Evolutionary conservation across 2,329 filamentous ascomycete species (phyloP).

Genomic region (Penicillium sp.): DNA sequence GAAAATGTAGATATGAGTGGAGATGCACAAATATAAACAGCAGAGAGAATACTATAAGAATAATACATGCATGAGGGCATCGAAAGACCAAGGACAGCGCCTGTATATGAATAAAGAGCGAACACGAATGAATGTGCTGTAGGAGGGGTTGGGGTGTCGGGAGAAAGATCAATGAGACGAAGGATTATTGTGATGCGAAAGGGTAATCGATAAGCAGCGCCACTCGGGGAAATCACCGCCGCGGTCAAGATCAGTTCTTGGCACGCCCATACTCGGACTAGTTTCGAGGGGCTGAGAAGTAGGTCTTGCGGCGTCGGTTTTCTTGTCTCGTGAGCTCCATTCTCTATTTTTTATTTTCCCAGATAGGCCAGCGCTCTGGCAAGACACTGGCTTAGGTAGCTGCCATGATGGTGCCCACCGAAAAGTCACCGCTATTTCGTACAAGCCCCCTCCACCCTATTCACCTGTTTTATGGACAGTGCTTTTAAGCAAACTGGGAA

Average conservation of each 20-base stretch:
- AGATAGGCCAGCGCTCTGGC: too few species aligned
- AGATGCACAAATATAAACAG: conserved; percentile 13
- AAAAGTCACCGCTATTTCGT: too few species aligned
- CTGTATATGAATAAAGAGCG: conserved; percentile 2
- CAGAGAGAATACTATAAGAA: neutral
- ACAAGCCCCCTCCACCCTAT: too few species aligned
- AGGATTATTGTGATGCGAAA: neutral
- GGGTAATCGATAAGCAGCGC: conserved; percentile 17
- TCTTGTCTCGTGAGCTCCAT: neutral
- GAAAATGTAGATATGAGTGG: conserved; percentile 2
- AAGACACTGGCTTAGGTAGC: too few species aligned
- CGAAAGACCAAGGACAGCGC: conserved; percentile 3
- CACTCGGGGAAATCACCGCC: conserved; percentile 18
- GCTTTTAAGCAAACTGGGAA: too few species aligned
- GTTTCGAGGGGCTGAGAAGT: too few species aligned
- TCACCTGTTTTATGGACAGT: too few species aligned
- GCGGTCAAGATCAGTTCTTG: neutral
- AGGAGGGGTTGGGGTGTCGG: conserved; percentile 1
- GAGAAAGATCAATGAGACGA: conserved; percentile 6
- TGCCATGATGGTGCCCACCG: too few species aligned
- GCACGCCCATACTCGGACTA: too few species aligned
- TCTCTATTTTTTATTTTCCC: too few species aligned
- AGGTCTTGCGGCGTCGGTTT: neutral
- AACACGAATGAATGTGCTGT: neutral
- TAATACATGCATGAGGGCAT: conserved; percentile 11